phyloP scores from a whole-genome alignment of 2,329 filamentous ascomycete species.

The Sclerotinia trifoliorum region DNA sequence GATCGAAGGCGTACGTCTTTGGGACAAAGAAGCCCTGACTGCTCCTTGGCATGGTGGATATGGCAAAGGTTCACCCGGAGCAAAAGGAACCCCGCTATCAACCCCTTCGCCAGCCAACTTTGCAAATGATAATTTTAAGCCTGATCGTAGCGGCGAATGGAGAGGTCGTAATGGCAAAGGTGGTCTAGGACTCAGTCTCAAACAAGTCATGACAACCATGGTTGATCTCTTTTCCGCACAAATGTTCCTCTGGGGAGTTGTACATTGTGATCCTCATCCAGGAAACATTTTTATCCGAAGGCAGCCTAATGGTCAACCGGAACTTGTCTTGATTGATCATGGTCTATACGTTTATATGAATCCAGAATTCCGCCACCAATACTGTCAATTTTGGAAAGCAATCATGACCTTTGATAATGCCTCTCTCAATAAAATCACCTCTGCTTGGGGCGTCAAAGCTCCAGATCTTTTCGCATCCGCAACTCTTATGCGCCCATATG shows the following conservation, averaged over 20 bases:
- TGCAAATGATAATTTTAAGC: constrained; percentile 65
- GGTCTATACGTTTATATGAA: constrained; percentile 93
- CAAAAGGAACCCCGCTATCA: constrained; percentile 61
- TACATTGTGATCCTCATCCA: constrained; percentile 96
- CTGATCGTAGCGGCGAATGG: constrained; percentile 74
- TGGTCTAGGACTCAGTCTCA: constrained; percentile 77
- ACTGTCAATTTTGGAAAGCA: constrained; percentile 88
- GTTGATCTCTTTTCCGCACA: constrained; percentile 95
- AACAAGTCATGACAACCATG: constrained; percentile 94
- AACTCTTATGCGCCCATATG: constrained; percentile 86
- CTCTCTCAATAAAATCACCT: constrained; percentile 69
- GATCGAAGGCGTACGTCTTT: constrained; percentile 91
- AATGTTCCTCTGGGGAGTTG: constrained; percentile 94
- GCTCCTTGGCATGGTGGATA: constrained; percentile 75
- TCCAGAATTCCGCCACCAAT: constrained; percentile 79
- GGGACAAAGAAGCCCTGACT: constrained; percentile 84
- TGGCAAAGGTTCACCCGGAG: constrained; percentile 74
- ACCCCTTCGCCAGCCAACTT: constrained; percentile 37
- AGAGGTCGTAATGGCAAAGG: constrained; percentile 69
- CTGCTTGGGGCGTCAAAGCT: constrained; percentile 82
- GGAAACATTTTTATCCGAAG: constrained; percentile 96
- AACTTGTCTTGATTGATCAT: constrained; percentile 95
- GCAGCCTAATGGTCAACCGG: constrained; percentile 74
- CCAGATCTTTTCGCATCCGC: constrained; percentile 89
- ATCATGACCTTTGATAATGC: constrained; percentile 91